These are phyloP conservation scores for Salix arbutifolia DNA, from an alignment of 345 rosid species.

Conservation along the genomic window DNA sequence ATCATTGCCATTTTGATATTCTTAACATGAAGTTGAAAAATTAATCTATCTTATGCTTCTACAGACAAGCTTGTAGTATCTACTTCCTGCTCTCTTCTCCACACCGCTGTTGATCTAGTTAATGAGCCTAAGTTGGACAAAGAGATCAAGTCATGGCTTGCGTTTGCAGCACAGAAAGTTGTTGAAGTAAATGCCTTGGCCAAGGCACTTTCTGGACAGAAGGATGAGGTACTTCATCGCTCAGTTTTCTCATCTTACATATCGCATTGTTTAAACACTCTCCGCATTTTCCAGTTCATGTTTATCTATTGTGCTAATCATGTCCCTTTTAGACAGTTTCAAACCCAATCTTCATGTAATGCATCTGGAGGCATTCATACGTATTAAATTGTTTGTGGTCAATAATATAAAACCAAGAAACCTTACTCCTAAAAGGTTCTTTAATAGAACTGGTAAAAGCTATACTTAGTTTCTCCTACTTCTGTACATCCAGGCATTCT, in stretches of 20 bases:
- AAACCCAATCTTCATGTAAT: background rate
- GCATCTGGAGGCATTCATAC: background rate
- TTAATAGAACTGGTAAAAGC: background rate
- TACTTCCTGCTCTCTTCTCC: slow-evolving; percentile 96
- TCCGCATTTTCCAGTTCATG: background rate
- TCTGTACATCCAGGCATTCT: slow-evolving; percentile 46
- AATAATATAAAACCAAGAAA: background rate
- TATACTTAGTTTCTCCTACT: background rate
- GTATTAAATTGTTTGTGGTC: background rate
- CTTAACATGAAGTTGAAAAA: background rate
- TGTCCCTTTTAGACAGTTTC: background rate
- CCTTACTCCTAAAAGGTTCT: background rate
- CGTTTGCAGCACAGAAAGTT: slow-evolving; percentile 95
- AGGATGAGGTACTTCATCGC: slow-evolving; percentile 55
- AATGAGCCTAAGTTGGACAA: slow-evolving; percentile 80
- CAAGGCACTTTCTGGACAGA: slow-evolving; percentile 73
- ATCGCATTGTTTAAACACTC: background rate
- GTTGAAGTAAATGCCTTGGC: slow-evolving; percentile 92
- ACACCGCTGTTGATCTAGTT: slow-evolving; percentile 86
- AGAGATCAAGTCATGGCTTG: slow-evolving; percentile 97
- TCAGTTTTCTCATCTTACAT: background rate
- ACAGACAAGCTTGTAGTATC: slow-evolving; percentile 93
- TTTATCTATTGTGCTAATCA: background rate
- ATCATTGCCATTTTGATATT: background rate
- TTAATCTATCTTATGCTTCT: slow-evolving; percentile 3